Base-by-base conservation (phyloP, 768 basidiomycete genomes). In the Russula emetica region DNA sequence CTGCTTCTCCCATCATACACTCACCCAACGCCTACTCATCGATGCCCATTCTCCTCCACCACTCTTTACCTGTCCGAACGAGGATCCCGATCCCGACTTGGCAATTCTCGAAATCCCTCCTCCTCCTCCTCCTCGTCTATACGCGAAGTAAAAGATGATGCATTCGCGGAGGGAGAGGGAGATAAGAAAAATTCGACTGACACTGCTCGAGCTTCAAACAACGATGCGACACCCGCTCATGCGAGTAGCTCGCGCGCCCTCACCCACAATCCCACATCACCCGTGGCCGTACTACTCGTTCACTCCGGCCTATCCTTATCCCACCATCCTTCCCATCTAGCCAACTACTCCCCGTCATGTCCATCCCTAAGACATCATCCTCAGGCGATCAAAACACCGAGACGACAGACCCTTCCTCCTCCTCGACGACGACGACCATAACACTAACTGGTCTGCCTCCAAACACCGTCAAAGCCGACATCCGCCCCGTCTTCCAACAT, bases 271-370 rank as follows among this genome's bases (percentile, higher is more conserved):
- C 13, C 32, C 6, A 34, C 32, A 30, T 32, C 28, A 5, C 16
- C 50, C 30, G 18, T 18, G 16, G 22, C 2, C 58, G 38, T 13
- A 1, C 14, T 1, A 30, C 30, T 5, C 63, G 45, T 24, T 18
- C 30, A 9, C 40, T 64, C 2, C 58, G 59, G 2, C 63, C 63
- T 9, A 28, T 64, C 30, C 47, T 64, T 7, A 42, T 60, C 22
- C 58, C 63, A n/a, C 58, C 58, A 8, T 2, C 18, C 22, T 55
- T 50, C 58, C 38, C 58, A 32, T 40, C 22, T 9, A 40, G 0
- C 24, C 38, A 2, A 16, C 38, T 55, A 5, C 7, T 56, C 50
- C 40, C 49, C 16, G 28, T 34, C 47, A 16, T 7, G 18, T 36
- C 61, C 47, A 13, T 16, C 49, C 20, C 24, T 0, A 47, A 40